Base-by-base conservation (phyloP, 2,329 filamentous ascomycete species). In the Capronia epimyces region DNA sequence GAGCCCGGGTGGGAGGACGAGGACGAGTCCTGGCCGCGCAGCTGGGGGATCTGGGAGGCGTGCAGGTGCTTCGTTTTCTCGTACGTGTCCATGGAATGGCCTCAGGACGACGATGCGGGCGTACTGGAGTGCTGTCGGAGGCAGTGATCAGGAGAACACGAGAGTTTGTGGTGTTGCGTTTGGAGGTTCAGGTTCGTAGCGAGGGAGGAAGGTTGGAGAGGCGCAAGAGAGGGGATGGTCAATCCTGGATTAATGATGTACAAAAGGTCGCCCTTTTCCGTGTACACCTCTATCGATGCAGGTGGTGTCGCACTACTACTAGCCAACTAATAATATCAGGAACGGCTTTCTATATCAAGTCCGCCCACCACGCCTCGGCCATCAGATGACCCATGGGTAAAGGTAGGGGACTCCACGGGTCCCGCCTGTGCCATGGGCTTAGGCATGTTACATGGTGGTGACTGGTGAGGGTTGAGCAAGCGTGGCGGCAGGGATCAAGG, bases 1-100 rank as follows among this genome's bases (percentile, higher is more conserved):
- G 49, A 52, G 21, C 46, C 40, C 4, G 40, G 51, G 7, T 47
- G 48, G 2, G 49, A 50, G 7, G 56, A 56, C 9, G 56, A 56
- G 15, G 53, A 54, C 18, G 50, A 52, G 15, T 51, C 37, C n/a
- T 45, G 46, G 20, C 18, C 29, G 6, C 40, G 55, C 6, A 50
- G 43, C 2, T 37, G 24, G n/a, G 54, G 47, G 36, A 32, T 3
- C 3, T 45, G 39, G n/a, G 43, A 39, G 44, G 37, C 34, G 34
- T 37, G 24, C 29, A 20, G 31, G 31, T 47, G 25, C 32, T 50
- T 53, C 13, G 36, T 27, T 25, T 46, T 57, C 18, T 53, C 43
- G 41, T 43, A 22, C n/a, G 37, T 22, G 8, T 56, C 54, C 53
- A 56, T 56, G 37, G 20, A 12, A 21, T 21, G n/a, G n/a, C 8